phyloP scores from a whole-genome alignment of 352 stramenopile species.

The Phytophthora citrophthora region DNA sequence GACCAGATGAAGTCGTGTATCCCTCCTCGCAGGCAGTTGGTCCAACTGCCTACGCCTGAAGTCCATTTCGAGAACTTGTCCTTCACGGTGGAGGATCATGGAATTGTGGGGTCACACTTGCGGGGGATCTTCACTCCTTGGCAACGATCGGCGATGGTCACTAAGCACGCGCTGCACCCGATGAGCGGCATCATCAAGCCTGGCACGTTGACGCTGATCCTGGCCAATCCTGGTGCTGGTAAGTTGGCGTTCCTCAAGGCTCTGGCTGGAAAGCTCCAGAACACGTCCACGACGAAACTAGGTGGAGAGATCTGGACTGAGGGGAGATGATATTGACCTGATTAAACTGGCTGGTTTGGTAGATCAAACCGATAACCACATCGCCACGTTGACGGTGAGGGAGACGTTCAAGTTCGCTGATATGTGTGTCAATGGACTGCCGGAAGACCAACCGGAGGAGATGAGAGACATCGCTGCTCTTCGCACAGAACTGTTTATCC shows the following conservation, averaged over 20 bases:
- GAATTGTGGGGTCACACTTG: slow-evolving; percentile 66
- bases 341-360: slow-evolving; percentile 72
- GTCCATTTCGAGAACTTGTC: slow-evolving; percentile 82
- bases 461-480: slow-evolving; percentile 70
- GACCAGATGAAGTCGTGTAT: too few species aligned
- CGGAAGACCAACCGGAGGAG: slow-evolving; percentile 71
- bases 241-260: slow-evolving; percentile 86
- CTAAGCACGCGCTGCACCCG: slow-evolving; percentile 61
- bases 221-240: slow-evolving; percentile 75
- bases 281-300: slow-evolving; percentile 47
- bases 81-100: slow-evolving; percentile 58
- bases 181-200: slow-evolving; percentile 90
- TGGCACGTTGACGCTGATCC: slow-evolving; percentile 58
- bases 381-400: slow-evolving; percentile 29
- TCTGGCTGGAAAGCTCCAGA: slow-evolving; percentile 62
- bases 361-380: slow-evolving; percentile 44
- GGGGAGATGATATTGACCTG: slow-evolving; percentile 59
- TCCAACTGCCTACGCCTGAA: slow-evolving; percentile 42
- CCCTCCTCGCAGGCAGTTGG: too few species aligned
- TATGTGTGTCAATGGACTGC: slow-evolving; percentile 45
- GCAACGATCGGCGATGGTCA: slow-evolving; percentile 44
- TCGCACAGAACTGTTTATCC: slow-evolving; percentile 66
- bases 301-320: slow-evolving; percentile 61
- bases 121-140: slow-evolving; percentile 59
- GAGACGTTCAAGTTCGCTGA: slow-evolving; percentile 43